Base-by-base conservation (phyloP, 2,329 filamentous ascomycete genomes). In the Colletotrichum cereale region DNA sequence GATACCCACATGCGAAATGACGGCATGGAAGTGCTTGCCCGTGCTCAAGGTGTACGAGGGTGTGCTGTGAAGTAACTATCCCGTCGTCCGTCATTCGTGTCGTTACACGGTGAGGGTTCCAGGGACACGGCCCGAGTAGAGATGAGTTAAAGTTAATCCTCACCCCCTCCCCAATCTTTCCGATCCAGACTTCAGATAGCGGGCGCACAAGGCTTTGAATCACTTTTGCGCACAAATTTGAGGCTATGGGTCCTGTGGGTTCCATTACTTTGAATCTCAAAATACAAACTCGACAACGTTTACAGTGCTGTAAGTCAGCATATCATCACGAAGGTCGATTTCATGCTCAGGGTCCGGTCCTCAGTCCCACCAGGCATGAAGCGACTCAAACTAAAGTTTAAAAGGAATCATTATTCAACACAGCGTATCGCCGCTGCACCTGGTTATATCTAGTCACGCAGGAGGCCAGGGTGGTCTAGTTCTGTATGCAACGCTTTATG, bases 71-170 rank as follows among this genome's bases (percentile, higher is more conserved):
- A 50, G 12, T n/a, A 18, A 40, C 62, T n/a, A n/a, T 44, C 50
- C 52, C 18, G 31, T 36, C 52, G 14, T 56, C 31, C 5, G 36
- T 71, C 64, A 71, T 68, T 29, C 16, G 55, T 62, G 60, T 64
- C 53, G 64, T 71, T 58, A 67, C 52, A 71, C 31, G 26, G 36
- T 38, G 16, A 52, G 31, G 21, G 26, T 68, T 38, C 34, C 53
- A 34, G 38, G 58, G 58, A 68, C 58, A 64, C 53, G 69, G 65
- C 44, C 64, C 60, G 58, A 64, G 48, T 44, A 62, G 6, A 50
- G 47, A 26, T 7, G 29, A 26, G n/a, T 34, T 8, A 21, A 10
- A 21, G 10, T 55, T 36, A 11, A 14, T 14, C 5, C 29, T 31
- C 14, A 50, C 31, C 11, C 12, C 21, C 16, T n/a, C n/a, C 44